Percentiles rank a stretch among this genome's conserved stretches.
Evolutionary conservation across 805 yeast genomes (phyloP).

Genomic region (Saccharomycopsis sp.): DNA sequence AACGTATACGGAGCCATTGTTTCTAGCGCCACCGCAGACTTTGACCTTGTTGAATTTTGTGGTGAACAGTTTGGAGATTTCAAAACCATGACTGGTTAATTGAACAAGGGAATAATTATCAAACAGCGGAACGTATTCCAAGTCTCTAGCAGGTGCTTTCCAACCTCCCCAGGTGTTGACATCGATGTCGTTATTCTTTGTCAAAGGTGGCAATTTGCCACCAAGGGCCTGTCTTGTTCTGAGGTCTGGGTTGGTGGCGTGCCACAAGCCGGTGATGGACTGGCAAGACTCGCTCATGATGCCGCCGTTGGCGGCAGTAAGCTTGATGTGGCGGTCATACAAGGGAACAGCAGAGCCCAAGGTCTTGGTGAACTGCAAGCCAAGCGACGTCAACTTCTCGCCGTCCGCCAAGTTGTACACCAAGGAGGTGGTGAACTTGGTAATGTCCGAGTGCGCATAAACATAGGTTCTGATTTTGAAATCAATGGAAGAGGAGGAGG

Average conservation of each 20-base stretch:
- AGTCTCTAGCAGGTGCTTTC: too few species aligned
- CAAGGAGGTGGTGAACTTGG: slow-evolving; percentile 7
- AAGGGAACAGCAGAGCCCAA: neutral
- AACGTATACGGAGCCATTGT: too few species aligned
- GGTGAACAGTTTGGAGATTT: too few species aligned
- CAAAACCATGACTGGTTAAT: too few species aligned
- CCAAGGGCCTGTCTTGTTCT: too few species aligned
- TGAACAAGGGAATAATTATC: too few species aligned
- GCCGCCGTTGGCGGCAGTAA: slow-evolving; percentile 3
- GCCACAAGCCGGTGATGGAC: slow-evolving; percentile 10
- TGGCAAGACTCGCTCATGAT: slow-evolving; percentile 9
- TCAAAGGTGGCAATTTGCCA: too few species aligned
- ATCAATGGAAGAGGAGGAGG: slow-evolving; percentile 2
- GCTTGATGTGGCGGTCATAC: slow-evolving; percentile 10
- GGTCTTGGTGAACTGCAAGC: slow-evolving; percentile 1
- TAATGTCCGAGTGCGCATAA: neutral
- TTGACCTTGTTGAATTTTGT: too few species aligned
- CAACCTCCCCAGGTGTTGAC: slow-evolving; percentile 2
- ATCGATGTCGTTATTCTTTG: neutral
- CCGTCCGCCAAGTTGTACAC: slow-evolving; percentile 7
- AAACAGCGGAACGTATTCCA: too few species aligned
- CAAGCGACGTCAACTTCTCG: slow-evolving; percentile 6
- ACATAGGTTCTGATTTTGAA: slow-evolving; percentile 15
- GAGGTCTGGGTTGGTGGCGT: too few species aligned
- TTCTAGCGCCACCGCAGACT: too few species aligned